phyloP scores from a whole-genome alignment of 768 basidiomycete species.

The Nevesoporus exiguus region DNA sequence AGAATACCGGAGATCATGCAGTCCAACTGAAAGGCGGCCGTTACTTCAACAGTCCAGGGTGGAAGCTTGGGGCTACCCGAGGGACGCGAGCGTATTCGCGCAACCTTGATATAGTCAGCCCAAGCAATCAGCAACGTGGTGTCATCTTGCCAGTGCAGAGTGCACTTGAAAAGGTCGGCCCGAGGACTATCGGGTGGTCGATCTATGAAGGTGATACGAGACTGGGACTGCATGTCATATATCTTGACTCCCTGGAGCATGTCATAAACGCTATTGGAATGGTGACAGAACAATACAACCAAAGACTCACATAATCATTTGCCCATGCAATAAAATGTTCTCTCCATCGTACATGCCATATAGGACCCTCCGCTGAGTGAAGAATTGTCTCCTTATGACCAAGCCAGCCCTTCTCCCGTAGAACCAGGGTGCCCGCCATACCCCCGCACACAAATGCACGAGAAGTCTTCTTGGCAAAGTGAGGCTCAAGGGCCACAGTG shows the following conservation, averaged over 20 bases:
- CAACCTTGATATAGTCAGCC: constrained; percentile 93
- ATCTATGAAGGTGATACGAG: constrained; percentile 82
- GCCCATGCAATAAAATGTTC: constrained; percentile 92
- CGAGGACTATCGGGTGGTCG: constrained; percentile 79
- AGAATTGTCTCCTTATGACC: constrained; percentile 88
- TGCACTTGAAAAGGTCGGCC: constrained; percentile 93
- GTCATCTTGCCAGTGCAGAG: constrained; percentile 90
- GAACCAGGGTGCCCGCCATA: constrained; percentile 78
- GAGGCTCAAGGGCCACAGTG: constrained; percentile 85
- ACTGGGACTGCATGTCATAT: constrained; percentile 77
- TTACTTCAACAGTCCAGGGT: constrained; percentile 79
- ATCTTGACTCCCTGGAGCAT: constrained; percentile 83
- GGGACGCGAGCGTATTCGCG: constrained; percentile 67
- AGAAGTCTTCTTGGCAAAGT: constrained; percentile 74
- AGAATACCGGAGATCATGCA: constrained; percentile 93
- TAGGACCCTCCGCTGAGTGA: constrained; percentile 86
- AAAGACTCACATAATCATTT: constrained; percentile 72
- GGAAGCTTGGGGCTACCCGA: constrained; percentile 46
- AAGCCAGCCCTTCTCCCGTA: constrained; percentile 95
- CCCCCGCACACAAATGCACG: constrained; percentile 90
- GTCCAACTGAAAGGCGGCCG: constrained; percentile 88
- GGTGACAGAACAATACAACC: neutral
- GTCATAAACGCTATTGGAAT: neutral
- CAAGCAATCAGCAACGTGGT: constrained; percentile 86
- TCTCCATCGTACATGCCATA: constrained; percentile 90